Evolutionary conservation across 2,329 filamentous ascomycete species (phyloP), one percentile per base, ranked within the genome.

Genomic region (Calycina herbarum): DNA sequence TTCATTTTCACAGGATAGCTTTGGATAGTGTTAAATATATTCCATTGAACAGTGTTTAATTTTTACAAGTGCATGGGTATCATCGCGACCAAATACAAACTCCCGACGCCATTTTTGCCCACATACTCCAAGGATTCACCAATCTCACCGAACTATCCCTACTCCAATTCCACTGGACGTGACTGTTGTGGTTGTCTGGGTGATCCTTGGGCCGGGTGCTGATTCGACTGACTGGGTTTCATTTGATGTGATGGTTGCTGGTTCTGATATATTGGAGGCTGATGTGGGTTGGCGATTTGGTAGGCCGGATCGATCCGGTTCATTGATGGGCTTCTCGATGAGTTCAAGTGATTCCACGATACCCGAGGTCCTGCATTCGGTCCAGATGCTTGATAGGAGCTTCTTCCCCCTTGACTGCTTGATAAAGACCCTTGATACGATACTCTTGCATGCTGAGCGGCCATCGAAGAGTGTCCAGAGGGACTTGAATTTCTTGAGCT

Each of bases 331-430:
- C 65, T 67, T 60, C 58, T 65, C 29, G 13, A 29, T 48, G 33
- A 20, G 15, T 38, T 40, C 40, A 66, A n/a, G 13, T 62, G 62
- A 5, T 67, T 59, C 67, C 67, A 68, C 11, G 65, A 67, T 7
- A 68, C 63, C 8, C 65, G 33, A 1, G 64, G n/a, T 1, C 61
- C 61, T 1, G 61, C 61, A 56, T 66, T 66, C 10, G 60, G 59
- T 3, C 45, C 45, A 51, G n/a, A 51, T 51, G 45, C n/a, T 27
- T 54, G 48, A 54, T 24, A 24, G 10, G 48, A 54, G 8, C 20
- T 13, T 24, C 20, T 27, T 54, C 8, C 48, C 24, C 8, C 20
- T 54, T 54, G 60, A 56, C 45, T 57, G 17, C 51, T 40, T 8
- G 42, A 27, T 29, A 54, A 4, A 11, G 57, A 54, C 11, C 33